Conservation (phyloP, 208 protist species). For the Crithidia acanthocephali region DNA sequence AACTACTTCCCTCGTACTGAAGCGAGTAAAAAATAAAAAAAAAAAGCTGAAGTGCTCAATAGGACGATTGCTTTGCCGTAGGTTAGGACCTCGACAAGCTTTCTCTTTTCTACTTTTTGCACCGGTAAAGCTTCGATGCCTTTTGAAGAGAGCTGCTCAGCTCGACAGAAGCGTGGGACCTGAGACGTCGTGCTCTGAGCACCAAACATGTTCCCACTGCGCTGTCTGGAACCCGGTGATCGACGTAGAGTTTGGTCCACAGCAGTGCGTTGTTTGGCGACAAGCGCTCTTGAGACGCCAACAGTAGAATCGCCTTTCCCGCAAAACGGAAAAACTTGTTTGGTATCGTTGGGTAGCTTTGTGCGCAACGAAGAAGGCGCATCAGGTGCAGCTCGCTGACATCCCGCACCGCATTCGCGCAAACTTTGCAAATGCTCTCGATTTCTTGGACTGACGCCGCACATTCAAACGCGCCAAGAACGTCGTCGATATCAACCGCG, state of each 20-base stretch:
- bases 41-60: no score
- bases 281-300: conserved; percentile 32
- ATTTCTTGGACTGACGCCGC: conserved; percentile 29
- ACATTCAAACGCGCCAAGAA: conserved; percentile 51
- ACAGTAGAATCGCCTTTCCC: conserved; percentile 47
- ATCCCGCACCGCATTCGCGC: conserved; percentile 26
- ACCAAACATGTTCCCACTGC: conserved; percentile 65
- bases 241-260: conserved; percentile 75
- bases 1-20: no score
- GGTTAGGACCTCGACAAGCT: neutral
- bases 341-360: conserved; percentile 33
- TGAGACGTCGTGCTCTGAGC: neutral
- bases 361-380: conserved; percentile 53
- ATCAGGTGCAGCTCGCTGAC: conserved; percentile 61
- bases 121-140: conserved; percentile 16
- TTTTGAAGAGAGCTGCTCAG: conserved; percentile 21
- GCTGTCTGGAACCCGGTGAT: conserved; percentile 63
- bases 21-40: conserved; percentile 5
- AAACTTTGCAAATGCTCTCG: conserved; percentile 47
- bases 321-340: conserved; percentile 66
- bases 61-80: no score
- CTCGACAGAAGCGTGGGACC: neutral
- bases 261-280: conserved; percentile 51
- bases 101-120: conserved; percentile 8
- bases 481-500: conserved; percentile 50